Evolutionary conservation across 345 rosid genomes (phyloP).

Genomic region (Melastoma malabathricum): DNA sequence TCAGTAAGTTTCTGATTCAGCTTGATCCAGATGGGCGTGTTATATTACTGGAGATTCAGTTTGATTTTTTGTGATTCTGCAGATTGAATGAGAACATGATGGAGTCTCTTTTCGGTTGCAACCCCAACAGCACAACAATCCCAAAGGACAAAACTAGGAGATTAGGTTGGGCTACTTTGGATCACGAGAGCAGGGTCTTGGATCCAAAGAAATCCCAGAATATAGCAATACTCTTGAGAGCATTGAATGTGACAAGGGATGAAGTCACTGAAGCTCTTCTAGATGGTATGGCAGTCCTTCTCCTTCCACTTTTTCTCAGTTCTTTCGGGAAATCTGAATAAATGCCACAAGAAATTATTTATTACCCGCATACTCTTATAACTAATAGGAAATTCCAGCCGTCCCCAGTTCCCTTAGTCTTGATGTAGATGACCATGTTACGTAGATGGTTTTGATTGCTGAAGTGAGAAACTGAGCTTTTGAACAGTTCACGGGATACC

Average conservation of each 20-base stretch:
- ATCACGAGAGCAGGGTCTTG: constrained; percentile 75
- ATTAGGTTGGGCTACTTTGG: constrained; percentile 55
- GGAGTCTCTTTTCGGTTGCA: constrained; percentile 93
- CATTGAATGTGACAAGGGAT: constrained; percentile 84
- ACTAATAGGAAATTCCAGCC: too few species aligned
- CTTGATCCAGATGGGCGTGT: too few species aligned
- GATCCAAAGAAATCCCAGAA: constrained; percentile 98
- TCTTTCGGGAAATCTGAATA: too few species aligned
- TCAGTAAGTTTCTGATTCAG: constrained; percentile 44
- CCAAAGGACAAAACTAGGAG: constrained; percentile 54
- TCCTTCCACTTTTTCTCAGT: constrained; percentile 5
- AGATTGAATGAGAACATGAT: constrained; percentile 94
- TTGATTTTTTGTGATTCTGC: constrained; percentile 5
- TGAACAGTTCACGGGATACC: too few species aligned
- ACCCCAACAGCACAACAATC: constrained; percentile 50
- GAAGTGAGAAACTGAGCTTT: too few species aligned
- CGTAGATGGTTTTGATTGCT: too few species aligned
- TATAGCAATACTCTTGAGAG: constrained; percentile 85
- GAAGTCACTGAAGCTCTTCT: constrained; percentile 91
- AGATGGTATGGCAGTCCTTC: constrained; percentile 74
- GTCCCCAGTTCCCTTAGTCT: too few species aligned
- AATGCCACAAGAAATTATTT: too few species aligned
- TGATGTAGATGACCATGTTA: too few species aligned
- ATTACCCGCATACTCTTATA: too few species aligned
- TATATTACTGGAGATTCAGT: too few species aligned